These are phyloP conservation scores for Psilocybe cyanescens DNA, from an alignment of 768 basidiomycete genomes.

Conservation along the genomic window DNA sequence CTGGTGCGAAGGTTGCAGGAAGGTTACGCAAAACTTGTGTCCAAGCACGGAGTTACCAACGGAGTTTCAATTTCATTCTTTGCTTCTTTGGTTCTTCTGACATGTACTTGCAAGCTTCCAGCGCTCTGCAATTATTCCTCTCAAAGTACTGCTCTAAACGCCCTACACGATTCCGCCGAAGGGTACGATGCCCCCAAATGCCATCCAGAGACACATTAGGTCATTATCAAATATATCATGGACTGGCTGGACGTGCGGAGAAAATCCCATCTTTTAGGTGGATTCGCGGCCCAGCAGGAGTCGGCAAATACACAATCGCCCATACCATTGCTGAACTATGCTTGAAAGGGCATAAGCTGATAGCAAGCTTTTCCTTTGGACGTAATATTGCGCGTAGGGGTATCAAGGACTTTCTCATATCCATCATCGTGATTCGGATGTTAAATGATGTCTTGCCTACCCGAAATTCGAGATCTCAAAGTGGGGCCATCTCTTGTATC, in stretches of 20 bases:
- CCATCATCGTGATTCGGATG: too few relatives aligned
- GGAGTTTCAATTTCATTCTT: too few relatives aligned
- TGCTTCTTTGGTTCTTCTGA: too few relatives aligned
- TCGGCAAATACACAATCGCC: conserved; percentile 5
- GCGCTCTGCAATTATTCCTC: too few relatives aligned
- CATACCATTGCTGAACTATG: conserved; percentile 1
- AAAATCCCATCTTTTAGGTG: neutral
- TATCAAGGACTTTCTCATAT: too few relatives aligned
- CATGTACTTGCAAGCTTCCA: too few relatives aligned
- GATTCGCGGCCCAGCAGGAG: conserved; percentile 7
- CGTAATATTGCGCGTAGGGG: neutral
- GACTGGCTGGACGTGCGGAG: neutral
- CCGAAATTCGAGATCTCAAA: too few relatives aligned
- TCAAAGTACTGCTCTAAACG: neutral
- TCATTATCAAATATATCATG: neutral
- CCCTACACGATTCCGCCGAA: neutral
- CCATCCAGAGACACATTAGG: neutral
- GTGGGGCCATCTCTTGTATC: too few relatives aligned
- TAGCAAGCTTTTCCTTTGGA: conserved; percentile 5
- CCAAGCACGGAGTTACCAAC: too few relatives aligned
- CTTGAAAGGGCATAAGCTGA: neutral
- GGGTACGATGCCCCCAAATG: neutral
- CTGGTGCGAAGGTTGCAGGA: too few relatives aligned
- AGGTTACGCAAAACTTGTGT: too few relatives aligned
- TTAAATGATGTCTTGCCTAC: too few relatives aligned